A percentile compares a stretch with the other conserved stretches of the same genome.
These are phyloP conservation scores for Talaromyces verruculosus DNA, from an alignment of 2,329 filamentous ascomycete species.

Conservation along the genomic window DNA sequence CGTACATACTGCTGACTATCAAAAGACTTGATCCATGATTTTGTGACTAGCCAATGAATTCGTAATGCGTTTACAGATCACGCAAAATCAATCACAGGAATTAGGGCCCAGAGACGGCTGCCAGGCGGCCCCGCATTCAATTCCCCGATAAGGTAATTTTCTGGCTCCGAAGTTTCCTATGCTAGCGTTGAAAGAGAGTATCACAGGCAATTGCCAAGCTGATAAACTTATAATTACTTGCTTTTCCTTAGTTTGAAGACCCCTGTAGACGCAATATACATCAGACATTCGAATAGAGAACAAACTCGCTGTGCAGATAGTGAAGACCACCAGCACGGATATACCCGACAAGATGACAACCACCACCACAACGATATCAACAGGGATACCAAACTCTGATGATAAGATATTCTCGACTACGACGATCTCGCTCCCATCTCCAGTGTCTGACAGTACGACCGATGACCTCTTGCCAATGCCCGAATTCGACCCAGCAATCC, in stretches of 20 bases:
- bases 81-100: neutral
- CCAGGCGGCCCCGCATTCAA: neutral
- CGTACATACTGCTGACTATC: neutral
- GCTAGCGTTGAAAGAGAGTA: neutral
- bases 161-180: neutral
- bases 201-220: neutral
- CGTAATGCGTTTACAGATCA: neutral
- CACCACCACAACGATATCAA: neutral
- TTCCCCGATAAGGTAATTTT: slow-evolving; percentile 2
- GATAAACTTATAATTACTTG: neutral
- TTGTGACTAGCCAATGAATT: neutral
- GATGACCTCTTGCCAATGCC: slow-evolving; percentile 1
- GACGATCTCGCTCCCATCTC: neutral
- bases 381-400: neutral
- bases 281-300: neutral
- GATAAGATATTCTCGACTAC: neutral
- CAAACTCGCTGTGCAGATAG: neutral
- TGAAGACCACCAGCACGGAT: neutral
- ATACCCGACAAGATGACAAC: neutral
- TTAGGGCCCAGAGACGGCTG: neutral
- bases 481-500: neutral
- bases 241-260: neutral
- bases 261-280: neutral
- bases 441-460: neutral
- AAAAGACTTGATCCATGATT: neutral